phyloP scores from a whole-genome alignment of 176 grass and related monocot genomes.

The Lolium rigidum region DNA sequence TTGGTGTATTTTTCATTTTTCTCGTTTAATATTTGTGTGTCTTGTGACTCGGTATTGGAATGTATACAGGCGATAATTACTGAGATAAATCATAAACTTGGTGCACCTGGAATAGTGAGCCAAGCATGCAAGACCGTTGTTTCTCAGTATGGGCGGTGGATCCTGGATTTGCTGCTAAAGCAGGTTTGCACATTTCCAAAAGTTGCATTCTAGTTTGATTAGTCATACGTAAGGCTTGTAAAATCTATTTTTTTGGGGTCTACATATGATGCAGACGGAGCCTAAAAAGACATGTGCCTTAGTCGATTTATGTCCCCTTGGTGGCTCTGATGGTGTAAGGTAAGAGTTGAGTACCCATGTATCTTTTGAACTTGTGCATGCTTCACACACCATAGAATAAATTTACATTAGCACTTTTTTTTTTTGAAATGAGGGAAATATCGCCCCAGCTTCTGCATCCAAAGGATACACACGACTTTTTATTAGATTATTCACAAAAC shows the following conservation, averaged over 20 bases:
- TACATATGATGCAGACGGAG: constrained; percentile 51
- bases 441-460: too few species aligned
- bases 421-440: too few species aligned
- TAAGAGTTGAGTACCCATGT: constrained; percentile 24
- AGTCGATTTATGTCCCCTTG: constrained; percentile 60
- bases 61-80: constrained; percentile 80
- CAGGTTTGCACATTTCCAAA: constrained; percentile 55
- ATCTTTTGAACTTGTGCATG: not conserved
- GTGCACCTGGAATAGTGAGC: constrained; percentile 66
- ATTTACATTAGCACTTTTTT: not conserved
- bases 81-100: constrained; percentile 80
- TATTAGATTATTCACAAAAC: not conserved
- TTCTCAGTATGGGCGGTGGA: constrained; percentile 74
- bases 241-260: constrained; percentile 1
- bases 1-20: not conserved
- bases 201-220: constrained; percentile 6
- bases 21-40: not conserved
- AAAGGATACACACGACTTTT: too few species aligned
- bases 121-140: constrained; percentile 82
- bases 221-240: constrained; percentile 1
- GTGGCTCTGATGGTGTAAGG: constrained; percentile 60
- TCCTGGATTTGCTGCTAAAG: constrained; percentile 62
- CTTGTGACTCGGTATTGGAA: constrained; percentile 8
- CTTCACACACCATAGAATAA: not conserved
- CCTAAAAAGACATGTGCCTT: constrained; percentile 60